Percentiles rank a stretch among this genome's conserved stretches.
phyloP scores from a whole-genome alignment of 192 early-diverging fungal genomes.

The Backusella luteola region DNA sequence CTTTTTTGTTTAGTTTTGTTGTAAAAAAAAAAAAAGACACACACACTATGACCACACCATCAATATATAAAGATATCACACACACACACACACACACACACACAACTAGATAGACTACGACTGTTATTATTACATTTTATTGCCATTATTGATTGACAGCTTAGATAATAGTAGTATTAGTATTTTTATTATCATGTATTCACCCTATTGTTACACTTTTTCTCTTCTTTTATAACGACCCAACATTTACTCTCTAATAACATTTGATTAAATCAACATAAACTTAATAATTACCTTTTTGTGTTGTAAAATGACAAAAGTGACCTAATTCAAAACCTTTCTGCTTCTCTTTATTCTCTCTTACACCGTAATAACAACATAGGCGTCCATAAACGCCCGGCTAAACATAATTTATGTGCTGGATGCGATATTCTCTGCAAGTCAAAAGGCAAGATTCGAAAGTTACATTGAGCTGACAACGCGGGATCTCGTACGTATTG shows the following conservation, averaged over 20 bases:
- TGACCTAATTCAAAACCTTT: background rate
- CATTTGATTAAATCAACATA: background rate
- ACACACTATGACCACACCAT: background rate
- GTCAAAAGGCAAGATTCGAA: constrained; percentile 41
- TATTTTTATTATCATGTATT: background rate
- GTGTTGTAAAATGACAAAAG: background rate
- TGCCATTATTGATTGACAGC: background rate
- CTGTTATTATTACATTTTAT: background rate
- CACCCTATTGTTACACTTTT: background rate
- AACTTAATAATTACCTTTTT: background rate
- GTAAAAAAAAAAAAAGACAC: background rate
- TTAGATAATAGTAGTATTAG: background rate
- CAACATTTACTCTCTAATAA: background rate
- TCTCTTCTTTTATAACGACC: background rate
- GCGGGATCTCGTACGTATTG: constrained; percentile 41
- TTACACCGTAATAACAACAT: constrained; percentile 7
- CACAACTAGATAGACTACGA: background rate
- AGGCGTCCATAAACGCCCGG: constrained; percentile 47
- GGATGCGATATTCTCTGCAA: constrained; percentile 50
- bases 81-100: background rate
- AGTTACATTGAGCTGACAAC: constrained; percentile 51
- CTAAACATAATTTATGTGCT: constrained; percentile 60
- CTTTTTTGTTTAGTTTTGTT: constrained; percentile 5
- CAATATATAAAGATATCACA: background rate
- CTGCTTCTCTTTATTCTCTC: background rate